Base-by-base conservation (phyloP, 257 asterid species). In the Perilla frutescens region DNA sequence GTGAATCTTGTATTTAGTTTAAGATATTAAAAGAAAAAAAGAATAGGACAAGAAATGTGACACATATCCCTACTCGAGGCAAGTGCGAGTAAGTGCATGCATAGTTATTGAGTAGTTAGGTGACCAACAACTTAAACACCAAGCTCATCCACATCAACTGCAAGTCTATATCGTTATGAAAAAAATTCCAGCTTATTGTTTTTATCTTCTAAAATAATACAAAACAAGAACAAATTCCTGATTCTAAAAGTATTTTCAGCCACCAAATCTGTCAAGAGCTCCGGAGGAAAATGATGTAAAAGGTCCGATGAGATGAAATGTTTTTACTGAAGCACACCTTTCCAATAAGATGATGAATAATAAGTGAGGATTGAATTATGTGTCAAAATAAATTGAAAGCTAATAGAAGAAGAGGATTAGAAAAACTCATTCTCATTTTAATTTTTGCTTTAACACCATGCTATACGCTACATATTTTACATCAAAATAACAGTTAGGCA, bases 61-160 rank as follows among this genome's bases (percentile, higher is more conserved):
- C 12, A 31, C 41, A 58, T 7, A 54, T 3, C 49, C 57, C 4
- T 29, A 53, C 39, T 15, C 36, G 39, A 4, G 54, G 51, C n/a
- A 32, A 55, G 36, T 12, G n/a, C 4, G 62, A 50, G 49, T 26
- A 31, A 55, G 61, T n/a, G n/a, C 62, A 65, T 6, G 51, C 45
- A 66, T n/a, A 49, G 32, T 57, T 8, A 26, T 6, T 15, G 48
- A 34, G 53, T 58, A 3, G 34, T 60, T 62, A 63, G 14, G 51
- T 54, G 13, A 58, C 14, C 45, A 74, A 64, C 14, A 71, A 61
- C 44, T 55, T 32, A 31, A 48, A 62, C 53, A 51, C 48, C 71
- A 66, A 1, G 59, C 37, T 11, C 39, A 34, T 49, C 64, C 8
- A 48, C 58, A n/a, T 26, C 32, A 47, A 37, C 40, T 49, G 71